Conservation (phyloP, 108 stramenopile species). For the Fistulifera solaris region DNA sequence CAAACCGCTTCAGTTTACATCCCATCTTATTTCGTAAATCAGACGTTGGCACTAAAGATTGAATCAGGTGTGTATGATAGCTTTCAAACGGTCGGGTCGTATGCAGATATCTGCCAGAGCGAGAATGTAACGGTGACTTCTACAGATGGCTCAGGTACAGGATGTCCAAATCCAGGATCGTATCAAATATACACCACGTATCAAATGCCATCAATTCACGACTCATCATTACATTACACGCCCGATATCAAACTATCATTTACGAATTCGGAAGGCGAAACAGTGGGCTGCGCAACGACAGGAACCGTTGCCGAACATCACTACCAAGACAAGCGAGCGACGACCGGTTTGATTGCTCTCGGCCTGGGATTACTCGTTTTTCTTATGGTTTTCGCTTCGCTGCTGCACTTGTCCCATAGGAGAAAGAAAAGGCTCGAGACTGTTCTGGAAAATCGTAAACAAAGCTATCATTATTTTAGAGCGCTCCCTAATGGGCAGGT, state of each 20-base stretch:
- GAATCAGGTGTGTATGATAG: constrained; percentile 8
- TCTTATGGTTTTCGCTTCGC: neutral
- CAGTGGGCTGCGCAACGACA: constrained; percentile 4
- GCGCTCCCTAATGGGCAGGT: constrained; percentile 5
- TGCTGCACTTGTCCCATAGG: constrained; percentile 1
- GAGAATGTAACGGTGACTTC: neutral
- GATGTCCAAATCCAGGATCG: constrained; percentile 5
- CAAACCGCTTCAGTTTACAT: neutral
- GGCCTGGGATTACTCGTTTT: neutral
- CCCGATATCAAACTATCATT: constrained; percentile 9
- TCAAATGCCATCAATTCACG: neutral
- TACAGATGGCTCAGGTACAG: neutral
- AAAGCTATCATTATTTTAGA: constrained; percentile 4
- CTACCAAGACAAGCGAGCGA: neutral
- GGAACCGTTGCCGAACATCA: constrained; percentile 4
- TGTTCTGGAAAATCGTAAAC: neutral
- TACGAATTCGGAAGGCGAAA: constrained; percentile 2
- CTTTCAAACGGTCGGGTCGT: neutral
- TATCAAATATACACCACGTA: constrained; percentile 8
- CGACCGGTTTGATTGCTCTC: constrained; percentile 1
- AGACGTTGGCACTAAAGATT: neutral
- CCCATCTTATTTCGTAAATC: constrained; percentile 1
- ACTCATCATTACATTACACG: constrained; percentile 10
- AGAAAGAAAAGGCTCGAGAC: constrained; percentile 5
- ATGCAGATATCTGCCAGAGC: neutral